phyloP scores from a whole-genome alignment of 2,329 filamentous ascomycete species.

The Epichloe uncinata region DNA sequence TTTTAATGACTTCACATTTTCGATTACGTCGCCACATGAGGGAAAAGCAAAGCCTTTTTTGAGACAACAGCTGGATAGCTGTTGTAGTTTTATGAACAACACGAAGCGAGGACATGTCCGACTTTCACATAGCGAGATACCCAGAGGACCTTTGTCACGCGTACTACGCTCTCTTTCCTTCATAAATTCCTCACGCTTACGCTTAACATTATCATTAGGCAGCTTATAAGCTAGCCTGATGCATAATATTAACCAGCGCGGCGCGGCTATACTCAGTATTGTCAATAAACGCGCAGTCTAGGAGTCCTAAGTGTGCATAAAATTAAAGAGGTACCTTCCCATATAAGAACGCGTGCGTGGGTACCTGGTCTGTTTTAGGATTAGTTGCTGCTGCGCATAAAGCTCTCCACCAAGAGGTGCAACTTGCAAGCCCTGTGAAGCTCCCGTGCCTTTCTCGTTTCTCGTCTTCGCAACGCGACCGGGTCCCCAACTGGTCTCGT shows the following conservation, averaged over 20 bases:
- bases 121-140: slow-evolving; percentile 2
- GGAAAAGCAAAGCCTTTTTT: background rate
- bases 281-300: no score
- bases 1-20: background rate
- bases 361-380: no score
- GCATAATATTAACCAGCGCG: no score
- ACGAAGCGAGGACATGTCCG: background rate
- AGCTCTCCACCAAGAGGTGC: background rate
- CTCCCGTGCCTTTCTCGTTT: background rate
- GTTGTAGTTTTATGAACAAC: background rate
- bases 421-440: background rate
- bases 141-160: background rate
- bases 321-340: no score
- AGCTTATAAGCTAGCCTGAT: no score
- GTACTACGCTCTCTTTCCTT: no score
- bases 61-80: background rate
- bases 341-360: no score
- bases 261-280: no score
- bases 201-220: no score
- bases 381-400: background rate
- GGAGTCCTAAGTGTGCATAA: no score
- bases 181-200: no score
- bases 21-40: background rate
- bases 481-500: slow-evolving; percentile 5
- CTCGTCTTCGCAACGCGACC: background rate